Percentiles rank a stretch among this genome's conserved stretches.
Conservation (phyloP, 805 yeast species). For the Lachancea dasiensis region DNA sequence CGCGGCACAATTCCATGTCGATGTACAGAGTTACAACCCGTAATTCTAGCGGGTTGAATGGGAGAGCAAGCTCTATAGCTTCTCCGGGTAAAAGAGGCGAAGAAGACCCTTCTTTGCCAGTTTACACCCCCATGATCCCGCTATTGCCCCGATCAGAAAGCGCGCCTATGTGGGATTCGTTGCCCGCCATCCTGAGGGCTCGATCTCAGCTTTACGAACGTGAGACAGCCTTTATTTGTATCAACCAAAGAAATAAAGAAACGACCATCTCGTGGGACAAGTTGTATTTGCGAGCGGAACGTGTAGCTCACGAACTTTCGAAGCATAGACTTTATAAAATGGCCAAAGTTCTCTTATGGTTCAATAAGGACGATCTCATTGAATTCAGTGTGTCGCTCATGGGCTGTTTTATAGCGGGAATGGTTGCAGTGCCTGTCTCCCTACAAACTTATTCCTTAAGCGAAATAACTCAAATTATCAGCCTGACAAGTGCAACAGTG, state of each 20-base stretch:
- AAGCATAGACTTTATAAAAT: conserved; percentile 64
- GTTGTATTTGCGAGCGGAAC: conserved; percentile 73
- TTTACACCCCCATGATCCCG: conserved; percentile 32
- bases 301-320: conserved; percentile 54
- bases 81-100: conserved; percentile 4
- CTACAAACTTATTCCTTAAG: conserved; percentile 55
- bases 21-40: conserved; percentile 29
- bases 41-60: conserved; percentile 23
- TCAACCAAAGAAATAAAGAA: conserved; percentile 82
- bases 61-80: not conserved
- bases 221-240: conserved; percentile 63
- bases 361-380: conserved; percentile 74
- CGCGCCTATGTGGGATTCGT: conserved; percentile 47
- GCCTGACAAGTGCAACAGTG: conserved; percentile 66
- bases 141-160: conserved; percentile 38
- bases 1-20: conserved; percentile 10
- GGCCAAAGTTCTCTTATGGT: conserved; percentile 78
- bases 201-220: conserved; percentile 61
- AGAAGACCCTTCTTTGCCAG: not conserved
- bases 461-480: conserved; percentile 69
- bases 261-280: conserved; percentile 84
- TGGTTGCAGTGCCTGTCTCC: conserved; percentile 90
- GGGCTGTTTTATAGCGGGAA: conserved; percentile 90
- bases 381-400: conserved; percentile 82
- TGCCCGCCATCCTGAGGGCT: conserved; percentile 66